A percentile compares a stretch with the other conserved stretches of the same genome.
Conservation (phyloP, 139 green algal genomes). For the Chlamydomonas sp. region DNA sequence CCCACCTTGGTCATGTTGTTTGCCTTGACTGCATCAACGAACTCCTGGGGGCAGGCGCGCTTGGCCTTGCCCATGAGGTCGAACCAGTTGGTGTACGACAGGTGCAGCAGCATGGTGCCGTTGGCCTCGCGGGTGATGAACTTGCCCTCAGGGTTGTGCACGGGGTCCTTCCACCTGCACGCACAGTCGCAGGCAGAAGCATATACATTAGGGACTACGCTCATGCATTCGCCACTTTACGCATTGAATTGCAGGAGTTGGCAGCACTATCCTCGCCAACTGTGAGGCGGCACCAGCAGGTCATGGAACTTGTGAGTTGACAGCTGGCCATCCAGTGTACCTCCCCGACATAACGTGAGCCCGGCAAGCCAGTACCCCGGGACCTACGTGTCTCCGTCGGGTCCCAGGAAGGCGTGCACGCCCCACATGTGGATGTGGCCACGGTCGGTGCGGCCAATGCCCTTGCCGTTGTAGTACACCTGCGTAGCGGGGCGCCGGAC, state of each 20-base stretch:
- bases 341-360: too few species aligned
- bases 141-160: slow-evolving; percentile 18
- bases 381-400: background rate
- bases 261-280: too few species aligned
- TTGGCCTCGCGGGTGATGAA: background rate
- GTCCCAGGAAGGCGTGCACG: slow-evolving; percentile 14
- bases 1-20: slow-evolving; percentile 22
- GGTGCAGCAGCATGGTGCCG: background rate
- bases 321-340: too few species aligned
- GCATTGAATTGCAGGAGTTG: too few species aligned
- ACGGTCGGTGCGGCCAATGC: background rate
- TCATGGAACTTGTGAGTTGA: too few species aligned
- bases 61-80: slow-evolving; percentile 21
- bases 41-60: background rate
- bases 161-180: slow-evolving; percentile 15
- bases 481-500: background rate
- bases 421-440: slow-evolving; percentile 9
- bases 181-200: too few species aligned
- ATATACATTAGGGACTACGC: too few species aligned
- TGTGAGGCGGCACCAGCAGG: too few species aligned
- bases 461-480: slow-evolving; percentile 40
- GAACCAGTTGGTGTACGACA: slow-evolving; percentile 9
- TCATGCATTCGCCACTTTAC: too few species aligned
- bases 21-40: background rate
- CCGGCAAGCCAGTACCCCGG: too few species aligned